Evolutionary conservation across 1,139 yeast species (phyloP).

Genomic region (Candida sanyaensis): DNA sequence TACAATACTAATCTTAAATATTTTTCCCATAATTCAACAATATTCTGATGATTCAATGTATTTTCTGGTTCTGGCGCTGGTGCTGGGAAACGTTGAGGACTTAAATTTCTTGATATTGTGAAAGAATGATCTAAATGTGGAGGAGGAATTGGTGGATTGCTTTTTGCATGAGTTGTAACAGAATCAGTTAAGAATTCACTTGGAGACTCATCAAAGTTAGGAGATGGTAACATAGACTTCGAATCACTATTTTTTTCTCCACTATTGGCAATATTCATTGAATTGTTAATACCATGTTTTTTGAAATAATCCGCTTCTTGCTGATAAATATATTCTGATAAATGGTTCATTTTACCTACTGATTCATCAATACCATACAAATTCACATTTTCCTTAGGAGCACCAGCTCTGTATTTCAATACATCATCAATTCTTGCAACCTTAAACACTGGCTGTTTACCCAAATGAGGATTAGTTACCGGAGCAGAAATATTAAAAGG

Average conservation of each 20-base stretch:
- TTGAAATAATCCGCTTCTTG: slow-evolving; percentile 21
- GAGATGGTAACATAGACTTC: slow-evolving; percentile 8
- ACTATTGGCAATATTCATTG: neutral
- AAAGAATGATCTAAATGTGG: slow-evolving; percentile 18
- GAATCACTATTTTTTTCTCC: neutral
- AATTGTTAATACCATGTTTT: neutral
- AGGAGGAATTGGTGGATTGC: slow-evolving; percentile 1
- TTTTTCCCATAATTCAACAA: slow-evolving; percentile 36
- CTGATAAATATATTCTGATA: slow-evolving; percentile 30
- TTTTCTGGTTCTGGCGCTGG: slow-evolving; percentile 21
- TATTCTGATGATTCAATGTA: slow-evolving; percentile 11
- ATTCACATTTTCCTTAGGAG: slow-evolving; percentile 20
- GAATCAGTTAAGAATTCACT: slow-evolving; percentile 7
- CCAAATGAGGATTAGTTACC: slow-evolving; percentile 29
- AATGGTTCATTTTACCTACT: slow-evolving; percentile 22
- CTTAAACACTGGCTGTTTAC: slow-evolving; percentile 15
- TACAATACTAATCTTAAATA: slow-evolving; percentile 39
- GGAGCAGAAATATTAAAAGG: slow-evolving; percentile 12
- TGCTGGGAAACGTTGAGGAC: slow-evolving; percentile 14
- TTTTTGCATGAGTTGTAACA: slow-evolving; percentile 2
- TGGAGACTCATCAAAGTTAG: slow-evolving; percentile 4
- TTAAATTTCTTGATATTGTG: slow-evolving; percentile 1
- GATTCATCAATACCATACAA: slow-evolving; percentile 12
- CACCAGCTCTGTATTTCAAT: slow-evolving; percentile 32
- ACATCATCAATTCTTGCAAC: slow-evolving; percentile 25